phyloP scores from a whole-genome alignment of 2,329 filamentous ascomycete species.

The Colletotrichum kahawae region DNA sequence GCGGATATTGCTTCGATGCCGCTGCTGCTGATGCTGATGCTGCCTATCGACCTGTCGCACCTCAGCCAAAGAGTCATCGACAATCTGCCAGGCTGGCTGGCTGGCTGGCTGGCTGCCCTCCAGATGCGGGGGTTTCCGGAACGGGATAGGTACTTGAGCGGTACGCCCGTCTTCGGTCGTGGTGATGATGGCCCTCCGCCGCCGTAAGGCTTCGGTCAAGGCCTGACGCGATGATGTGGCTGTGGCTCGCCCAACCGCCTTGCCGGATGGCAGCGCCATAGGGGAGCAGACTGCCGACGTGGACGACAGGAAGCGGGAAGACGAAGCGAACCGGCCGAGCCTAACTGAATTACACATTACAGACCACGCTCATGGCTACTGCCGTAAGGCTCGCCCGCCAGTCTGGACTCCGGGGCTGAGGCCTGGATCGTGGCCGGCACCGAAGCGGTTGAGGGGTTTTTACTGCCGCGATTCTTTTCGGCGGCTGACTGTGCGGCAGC shows the following conservation, averaged over 20 bases:
- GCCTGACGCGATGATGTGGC: not conserved
- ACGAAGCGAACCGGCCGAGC: not conserved
- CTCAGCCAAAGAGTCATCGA: not conserved
- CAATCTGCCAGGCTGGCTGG: not conserved
- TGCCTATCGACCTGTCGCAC: not conserved
- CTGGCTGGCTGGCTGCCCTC: not conserved
- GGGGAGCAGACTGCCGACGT: not conserved
- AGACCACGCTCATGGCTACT: not conserved
- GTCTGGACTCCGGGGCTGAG: slow-evolving; percentile 1
- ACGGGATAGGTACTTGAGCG: slow-evolving; percentile 2
- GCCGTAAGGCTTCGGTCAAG: not conserved
- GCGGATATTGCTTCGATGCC: not conserved
- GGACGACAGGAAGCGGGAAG: not conserved
- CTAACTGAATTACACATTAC: not conserved
- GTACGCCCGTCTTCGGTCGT: slow-evolving; percentile 8
- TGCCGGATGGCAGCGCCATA: not conserved
- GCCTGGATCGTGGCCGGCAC: not conserved
- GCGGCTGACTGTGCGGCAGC: not conserved
- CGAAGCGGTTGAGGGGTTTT: not conserved
- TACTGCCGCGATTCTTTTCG: not conserved
- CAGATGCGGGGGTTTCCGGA: slow-evolving; percentile 16
- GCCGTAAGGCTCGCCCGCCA: not conserved
- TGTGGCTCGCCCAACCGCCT: not conserved
- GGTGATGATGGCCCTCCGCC: not conserved
- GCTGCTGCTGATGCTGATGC: not conserved